Conservation (phyloP, 805 yeast species). For the Candida silvatica region DNA sequence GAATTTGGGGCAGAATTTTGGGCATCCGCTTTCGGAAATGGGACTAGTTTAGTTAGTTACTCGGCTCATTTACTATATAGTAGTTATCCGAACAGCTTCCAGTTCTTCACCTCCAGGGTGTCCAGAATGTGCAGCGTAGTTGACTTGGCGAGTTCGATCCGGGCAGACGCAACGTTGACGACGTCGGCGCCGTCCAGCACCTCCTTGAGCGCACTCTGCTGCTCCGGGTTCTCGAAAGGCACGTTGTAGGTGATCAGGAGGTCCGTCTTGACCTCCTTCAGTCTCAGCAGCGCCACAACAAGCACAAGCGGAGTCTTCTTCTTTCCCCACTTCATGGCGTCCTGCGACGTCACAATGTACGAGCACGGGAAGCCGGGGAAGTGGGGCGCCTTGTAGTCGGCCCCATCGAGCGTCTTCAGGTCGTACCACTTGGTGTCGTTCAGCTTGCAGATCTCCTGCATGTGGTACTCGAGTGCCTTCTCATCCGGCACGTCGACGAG, state of each 20-base stretch:
- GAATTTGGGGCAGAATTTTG: too few species aligned
- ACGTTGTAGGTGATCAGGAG: slow-evolving; percentile 51
- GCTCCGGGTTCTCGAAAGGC: slow-evolving; percentile 32
- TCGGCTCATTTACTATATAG: too few species aligned
- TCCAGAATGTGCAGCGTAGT: slow-evolving; percentile 18
- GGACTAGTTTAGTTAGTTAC: too few species aligned
- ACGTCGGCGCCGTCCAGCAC: slow-evolving; percentile 6
- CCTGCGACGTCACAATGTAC: slow-evolving; percentile 29
- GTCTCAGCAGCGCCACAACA: slow-evolving; percentile 49
- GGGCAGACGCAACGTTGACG: slow-evolving; percentile 16
- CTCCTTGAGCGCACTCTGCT: slow-evolving; percentile 17
- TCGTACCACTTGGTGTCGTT: slow-evolving; percentile 23
- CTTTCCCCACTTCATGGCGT: slow-evolving; percentile 45
- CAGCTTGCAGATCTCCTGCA: slow-evolving; percentile 42
- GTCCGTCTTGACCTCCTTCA: slow-evolving; percentile 48
- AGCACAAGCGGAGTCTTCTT: slow-evolving; percentile 32
- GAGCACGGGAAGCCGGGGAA: slow-evolving; percentile 9
- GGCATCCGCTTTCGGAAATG: too few species aligned
- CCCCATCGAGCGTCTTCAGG: slow-evolving; percentile 3
- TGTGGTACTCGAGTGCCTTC: slow-evolving; percentile 42
- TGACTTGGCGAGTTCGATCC: slow-evolving; percentile 20
- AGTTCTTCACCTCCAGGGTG: slow-evolving; percentile 32
- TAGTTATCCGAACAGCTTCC: slow-evolving; percentile 41
- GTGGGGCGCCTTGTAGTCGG: not conserved
- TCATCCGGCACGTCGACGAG: slow-evolving; percentile 30